phyloP scores from a whole-genome alignment of 768 basidiomycete genomes.

The Tulasnella sp. region DNA sequence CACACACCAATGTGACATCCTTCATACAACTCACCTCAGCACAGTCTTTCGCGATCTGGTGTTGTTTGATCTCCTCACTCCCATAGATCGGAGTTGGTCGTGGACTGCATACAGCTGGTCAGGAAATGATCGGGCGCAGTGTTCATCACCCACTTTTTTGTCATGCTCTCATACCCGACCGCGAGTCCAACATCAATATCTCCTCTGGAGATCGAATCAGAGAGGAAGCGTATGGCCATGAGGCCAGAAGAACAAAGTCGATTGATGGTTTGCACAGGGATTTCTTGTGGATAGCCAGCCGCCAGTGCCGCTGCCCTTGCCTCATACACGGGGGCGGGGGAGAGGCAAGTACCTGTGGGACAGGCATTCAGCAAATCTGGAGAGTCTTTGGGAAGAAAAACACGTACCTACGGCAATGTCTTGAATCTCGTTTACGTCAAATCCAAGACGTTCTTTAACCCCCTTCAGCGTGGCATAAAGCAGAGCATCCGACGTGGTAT shows the following conservation, averaged over 20 bases:
- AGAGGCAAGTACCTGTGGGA: slow-evolving; percentile 61
- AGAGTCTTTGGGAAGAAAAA: neutral
- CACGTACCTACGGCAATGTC: slow-evolving; percentile 68
- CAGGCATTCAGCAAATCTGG: slow-evolving; percentile 10
- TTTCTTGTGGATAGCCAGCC: slow-evolving; percentile 75
- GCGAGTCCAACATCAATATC: slow-evolving; percentile 83
- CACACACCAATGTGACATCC: neutral
- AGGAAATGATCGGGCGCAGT: neutral
- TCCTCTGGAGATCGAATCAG: slow-evolving; percentile 70
- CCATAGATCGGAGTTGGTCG: slow-evolving; percentile 61
- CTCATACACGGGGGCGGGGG: slow-evolving; percentile 66
- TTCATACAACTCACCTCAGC: slow-evolving; percentile 40
- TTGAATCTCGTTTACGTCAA: slow-evolving; percentile 60
- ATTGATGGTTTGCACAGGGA: slow-evolving; percentile 86
- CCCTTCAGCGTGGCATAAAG: slow-evolving; percentile 70
- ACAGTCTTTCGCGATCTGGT: slow-evolving; percentile 60
- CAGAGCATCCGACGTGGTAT: slow-evolving; percentile 76
- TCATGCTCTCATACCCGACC: slow-evolving; percentile 73
- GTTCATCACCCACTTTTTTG: slow-evolving; percentile 43
- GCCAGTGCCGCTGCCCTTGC: slow-evolving; percentile 79
- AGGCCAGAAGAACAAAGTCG: slow-evolving; percentile 88
- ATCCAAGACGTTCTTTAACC: slow-evolving; percentile 37
- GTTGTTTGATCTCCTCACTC: slow-evolving; percentile 27
- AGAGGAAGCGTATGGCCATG: slow-evolving; percentile 82
- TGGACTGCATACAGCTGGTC: slow-evolving; percentile 34